phyloP scores from a whole-genome alignment of 2,329 filamentous ascomycete species.

The Biscogniauxia sp. region DNA sequence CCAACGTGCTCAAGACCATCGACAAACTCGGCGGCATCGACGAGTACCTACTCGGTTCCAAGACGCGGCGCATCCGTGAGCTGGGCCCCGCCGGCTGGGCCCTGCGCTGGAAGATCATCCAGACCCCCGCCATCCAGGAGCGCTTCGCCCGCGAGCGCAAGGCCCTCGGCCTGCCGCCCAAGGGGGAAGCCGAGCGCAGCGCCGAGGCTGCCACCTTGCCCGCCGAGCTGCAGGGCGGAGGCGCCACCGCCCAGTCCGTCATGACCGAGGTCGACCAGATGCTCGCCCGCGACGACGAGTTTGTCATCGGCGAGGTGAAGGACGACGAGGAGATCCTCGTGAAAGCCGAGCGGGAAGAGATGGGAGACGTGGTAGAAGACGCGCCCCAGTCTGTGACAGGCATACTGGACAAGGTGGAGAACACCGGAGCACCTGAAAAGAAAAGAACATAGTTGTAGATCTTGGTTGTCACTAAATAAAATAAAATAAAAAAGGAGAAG shows the following conservation, averaged over 20 bases:
- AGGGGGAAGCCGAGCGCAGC: constrained; percentile 37
- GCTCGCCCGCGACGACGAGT: constrained; percentile 41
- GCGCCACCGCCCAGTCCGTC: constrained; percentile 28
- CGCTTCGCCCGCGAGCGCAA: constrained; percentile 64
- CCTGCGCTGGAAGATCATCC: constrained; percentile 85
- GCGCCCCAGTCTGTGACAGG: constrained; percentile 15
- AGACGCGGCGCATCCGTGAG: constrained; percentile 75
- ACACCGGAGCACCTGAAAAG: no score
- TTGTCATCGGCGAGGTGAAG: constrained; percentile 45
- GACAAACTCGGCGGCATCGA: constrained; percentile 87
- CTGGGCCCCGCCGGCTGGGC: constrained; percentile 89
- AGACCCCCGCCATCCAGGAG: constrained; percentile 64
- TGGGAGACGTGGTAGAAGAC: constrained; percentile 6
- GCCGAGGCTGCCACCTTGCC: constrained; percentile 37
- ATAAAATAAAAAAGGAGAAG: no score
- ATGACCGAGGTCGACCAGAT: constrained; percentile 43
- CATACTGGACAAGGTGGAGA: no score
- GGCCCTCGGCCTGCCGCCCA: constrained; percentile 61
- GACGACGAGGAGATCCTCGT: constrained; percentile 37
- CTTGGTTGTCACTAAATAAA: no score
- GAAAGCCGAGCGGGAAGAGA: constrained; percentile 34
- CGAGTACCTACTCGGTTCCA: constrained; percentile 82
- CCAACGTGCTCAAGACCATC: constrained; percentile 70
- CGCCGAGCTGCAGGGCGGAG: constrained; percentile 22
- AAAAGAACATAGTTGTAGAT: no score